A percentile compares a stretch with the other conserved stretches of the same genome.
Evolutionary conservation across 1,284 basidiomycete genomes (phyloP).

Genomic region (Calocybe gambosa): DNA sequence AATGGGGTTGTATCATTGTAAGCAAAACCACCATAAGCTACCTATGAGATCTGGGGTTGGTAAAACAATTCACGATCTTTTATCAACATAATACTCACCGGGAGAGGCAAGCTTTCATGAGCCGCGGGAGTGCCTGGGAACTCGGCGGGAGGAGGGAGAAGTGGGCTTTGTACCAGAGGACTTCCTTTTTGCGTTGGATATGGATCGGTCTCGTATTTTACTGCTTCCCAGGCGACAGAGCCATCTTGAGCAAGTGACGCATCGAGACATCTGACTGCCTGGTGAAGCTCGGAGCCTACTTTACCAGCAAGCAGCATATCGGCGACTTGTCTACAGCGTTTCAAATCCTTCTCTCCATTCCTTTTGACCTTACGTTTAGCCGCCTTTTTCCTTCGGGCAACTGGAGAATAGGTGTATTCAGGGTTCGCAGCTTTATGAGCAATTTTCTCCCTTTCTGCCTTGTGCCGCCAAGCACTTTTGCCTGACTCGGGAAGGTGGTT

Average conservation of each 20-base stretch:
- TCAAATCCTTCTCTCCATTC: constrained; percentile 40
- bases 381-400: constrained; percentile 33
- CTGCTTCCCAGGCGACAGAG: neutral
- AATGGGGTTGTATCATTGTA: neutral
- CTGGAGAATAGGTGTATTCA: constrained; percentile 49
- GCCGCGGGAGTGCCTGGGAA: neutral
- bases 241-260: constrained; percentile 10
- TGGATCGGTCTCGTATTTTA: neutral
- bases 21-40: neutral
- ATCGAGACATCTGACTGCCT: constrained; percentile 35
- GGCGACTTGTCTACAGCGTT: constrained; percentile 48
- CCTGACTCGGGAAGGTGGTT: constrained; percentile 39
- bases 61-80: neutral
- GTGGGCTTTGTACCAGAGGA: constrained; percentile 28
- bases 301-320: constrained; percentile 49
- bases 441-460: constrained; percentile 52
- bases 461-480: constrained; percentile 43
- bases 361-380: constrained; percentile 47
- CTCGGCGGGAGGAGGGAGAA: constrained; percentile 27
- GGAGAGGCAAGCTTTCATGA: constrained; percentile 2
- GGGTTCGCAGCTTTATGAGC: constrained; percentile 51
- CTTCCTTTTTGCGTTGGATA: constrained; percentile 5
- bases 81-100: constrained; percentile 5
- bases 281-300: constrained; percentile 42
- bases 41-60: neutral